phyloP scores from a whole-genome alignment of 495 filamentous ascomycete genomes.

The Entonaema liquescens region DNA sequence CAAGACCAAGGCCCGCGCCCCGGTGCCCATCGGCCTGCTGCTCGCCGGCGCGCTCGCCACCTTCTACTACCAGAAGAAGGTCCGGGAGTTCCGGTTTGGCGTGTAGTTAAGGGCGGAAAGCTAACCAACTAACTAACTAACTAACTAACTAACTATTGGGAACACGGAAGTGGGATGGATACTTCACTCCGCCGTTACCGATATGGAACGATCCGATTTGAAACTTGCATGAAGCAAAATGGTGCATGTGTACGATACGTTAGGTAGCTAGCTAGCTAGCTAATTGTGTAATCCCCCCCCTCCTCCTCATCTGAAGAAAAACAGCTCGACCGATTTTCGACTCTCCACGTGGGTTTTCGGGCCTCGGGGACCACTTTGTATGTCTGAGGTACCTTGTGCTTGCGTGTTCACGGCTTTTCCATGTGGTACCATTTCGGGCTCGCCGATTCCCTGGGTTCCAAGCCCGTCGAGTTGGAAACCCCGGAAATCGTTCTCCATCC shows the following conservation, averaged over 20 bases:
- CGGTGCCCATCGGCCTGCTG: slow-evolving; percentile 31
- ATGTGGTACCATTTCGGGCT: background rate
- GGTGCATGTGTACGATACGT: too few species aligned
- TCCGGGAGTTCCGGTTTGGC: slow-evolving; percentile 37
- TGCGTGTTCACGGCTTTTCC: background rate
- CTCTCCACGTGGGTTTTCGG: background rate
- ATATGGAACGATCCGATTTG: too few species aligned
- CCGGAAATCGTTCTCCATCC: background rate
- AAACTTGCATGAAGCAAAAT: too few species aligned
- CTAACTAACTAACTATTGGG: too few species aligned
- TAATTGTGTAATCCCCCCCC: background rate
- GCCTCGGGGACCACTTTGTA: background rate
- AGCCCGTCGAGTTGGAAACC: background rate
- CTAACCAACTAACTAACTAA: too few species aligned
- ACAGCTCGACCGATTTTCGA: background rate
- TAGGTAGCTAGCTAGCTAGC: background rate
- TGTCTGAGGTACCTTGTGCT: too few species aligned
- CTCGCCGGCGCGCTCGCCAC: slow-evolving; percentile 34
- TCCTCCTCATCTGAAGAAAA: background rate
- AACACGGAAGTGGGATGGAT: too few species aligned
- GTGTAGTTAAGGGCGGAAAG: too few species aligned
- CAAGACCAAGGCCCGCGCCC: slow-evolving; percentile 37
- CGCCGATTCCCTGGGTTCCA: background rate
- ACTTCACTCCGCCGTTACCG: too few species aligned
- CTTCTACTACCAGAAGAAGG: slow-evolving; percentile 42